phyloP scores from a whole-genome alignment of 257 asterid genomes.

The Ehretia macrophylla region DNA sequence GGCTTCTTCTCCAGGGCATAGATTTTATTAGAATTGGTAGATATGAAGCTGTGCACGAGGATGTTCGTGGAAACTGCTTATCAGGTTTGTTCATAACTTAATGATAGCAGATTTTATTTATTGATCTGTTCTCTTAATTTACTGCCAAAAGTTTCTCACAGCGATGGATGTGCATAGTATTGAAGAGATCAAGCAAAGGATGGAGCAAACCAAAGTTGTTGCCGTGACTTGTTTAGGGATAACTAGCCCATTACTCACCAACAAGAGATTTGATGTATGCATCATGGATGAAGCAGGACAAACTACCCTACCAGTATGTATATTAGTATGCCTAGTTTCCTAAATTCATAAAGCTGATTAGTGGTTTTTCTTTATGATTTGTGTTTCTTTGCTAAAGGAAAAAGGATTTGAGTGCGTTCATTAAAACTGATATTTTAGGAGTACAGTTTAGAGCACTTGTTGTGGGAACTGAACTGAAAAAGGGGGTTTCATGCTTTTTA shows the following conservation, averaged over 20 bases:
- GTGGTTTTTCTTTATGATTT: too few species aligned
- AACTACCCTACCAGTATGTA: conserved; percentile 81
- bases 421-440: too few species aligned
- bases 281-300: conserved; percentile 99
- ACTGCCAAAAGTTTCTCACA: conserved; percentile 26
- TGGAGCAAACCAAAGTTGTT: conserved; percentile 66
- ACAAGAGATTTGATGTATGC: conserved; percentile 85
- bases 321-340: conserved; percentile 1
- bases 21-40: conserved; percentile 92
- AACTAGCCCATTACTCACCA: conserved; percentile 77
- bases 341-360: neutral
- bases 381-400: too few species aligned
- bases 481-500: too few species aligned
- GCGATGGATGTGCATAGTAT: conserved; percentile 55
- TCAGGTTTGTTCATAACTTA: conserved; percentile 46
- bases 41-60: conserved; percentile 78
- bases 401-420: too few species aligned
- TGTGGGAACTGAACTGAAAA: too few species aligned
- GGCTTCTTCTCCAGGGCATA: conserved; percentile 52
- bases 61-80: conserved; percentile 67
- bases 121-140: conserved; percentile 14
- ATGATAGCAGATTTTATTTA: conserved; percentile 10
- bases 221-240: conserved; percentile 97
- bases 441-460: too few species aligned
- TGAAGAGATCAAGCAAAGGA: conserved; percentile 57